Percentiles rank a stretch among this genome's conserved stretches.
These are phyloP conservation scores for Apostasia ramifera DNA, from an alignment of 106 monocot species.

Conservation along the genomic window DNA sequence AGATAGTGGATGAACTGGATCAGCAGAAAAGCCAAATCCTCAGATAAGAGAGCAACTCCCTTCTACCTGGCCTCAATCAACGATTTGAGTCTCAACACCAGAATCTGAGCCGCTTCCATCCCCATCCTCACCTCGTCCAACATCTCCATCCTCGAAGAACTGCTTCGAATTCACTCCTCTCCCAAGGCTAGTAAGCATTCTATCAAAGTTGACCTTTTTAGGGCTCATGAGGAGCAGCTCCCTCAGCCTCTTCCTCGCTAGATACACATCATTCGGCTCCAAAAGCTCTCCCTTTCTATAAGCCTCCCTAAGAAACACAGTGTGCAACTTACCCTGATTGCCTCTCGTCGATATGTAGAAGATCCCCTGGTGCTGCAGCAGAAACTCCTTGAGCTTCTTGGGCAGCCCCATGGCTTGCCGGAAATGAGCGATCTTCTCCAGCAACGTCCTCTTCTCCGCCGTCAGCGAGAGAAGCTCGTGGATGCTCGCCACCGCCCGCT, in stretches of 20 bases:
- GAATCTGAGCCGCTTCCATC: constrained; percentile 67
- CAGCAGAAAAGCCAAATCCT: no score
- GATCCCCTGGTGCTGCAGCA: constrained; percentile 89
- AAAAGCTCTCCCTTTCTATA: constrained; percentile 73
- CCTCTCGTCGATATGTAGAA: constrained; percentile 94
- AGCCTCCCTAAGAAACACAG: constrained; percentile 77
- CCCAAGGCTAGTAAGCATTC: constrained; percentile 86
- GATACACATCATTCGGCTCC: constrained; percentile 69
- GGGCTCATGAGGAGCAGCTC: constrained; percentile 78
- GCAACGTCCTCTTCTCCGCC: constrained; percentile 71
- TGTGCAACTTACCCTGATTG: constrained; percentile 88
- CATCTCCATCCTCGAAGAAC: constrained; percentile 11
- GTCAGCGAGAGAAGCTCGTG: constrained; percentile 88
- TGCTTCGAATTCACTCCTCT: constrained; percentile 21
- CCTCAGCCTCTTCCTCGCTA: constrained; percentile 60
- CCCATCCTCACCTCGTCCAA: constrained; percentile 14
- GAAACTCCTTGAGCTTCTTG: constrained; percentile 88
- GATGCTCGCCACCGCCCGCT: constrained; percentile 73
- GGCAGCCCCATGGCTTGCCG: constrained; percentile 82
- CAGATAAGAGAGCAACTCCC: neutral
- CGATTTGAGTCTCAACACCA: constrained; percentile 72
- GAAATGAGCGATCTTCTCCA: constrained; percentile 88
- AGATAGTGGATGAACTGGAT: no score
- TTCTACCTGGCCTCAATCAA: constrained; percentile 34
- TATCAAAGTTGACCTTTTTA: constrained; percentile 73